Base-by-base conservation (phyloP, 2,329 filamentous ascomycete species). In the Beauveria sp. region DNA sequence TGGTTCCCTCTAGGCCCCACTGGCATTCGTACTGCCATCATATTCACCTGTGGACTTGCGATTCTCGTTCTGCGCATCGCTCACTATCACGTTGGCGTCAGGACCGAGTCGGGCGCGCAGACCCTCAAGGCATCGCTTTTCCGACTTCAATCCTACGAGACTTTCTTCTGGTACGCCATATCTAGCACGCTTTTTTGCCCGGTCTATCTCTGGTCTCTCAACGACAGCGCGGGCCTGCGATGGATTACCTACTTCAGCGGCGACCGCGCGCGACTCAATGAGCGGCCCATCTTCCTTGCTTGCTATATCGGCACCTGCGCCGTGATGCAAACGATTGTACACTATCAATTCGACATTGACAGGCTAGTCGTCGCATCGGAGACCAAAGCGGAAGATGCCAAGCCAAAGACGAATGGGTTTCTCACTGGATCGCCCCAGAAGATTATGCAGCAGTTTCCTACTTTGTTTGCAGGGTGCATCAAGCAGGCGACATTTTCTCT, bases 61-160 rank as follows among this genome's bases (percentile, higher is more conserved):
- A 82, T 97, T 66, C 90, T 96, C 75, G 82, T 96, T 67, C 83
- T 97, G 57, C 90, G 93, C 69, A 91, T 97, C 69, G 86, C 89
- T 50, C 88, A 93, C 72, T 86, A 92, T 74, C 91, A 93, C 70
- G 81, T 89, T 65, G 89, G 89, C 67, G 73, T 83, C 63, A 83
- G 89, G 20, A 88, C 89, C 45, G 78, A 80, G 62, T 91, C 89
- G 4, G 81, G 84, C 52, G 80, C 88, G 67, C 79, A 88, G 63
- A 88, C 85, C 8, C 81, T 93, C 60, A 75, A 75, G 60, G 79
- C 79, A 64, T 80, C 83, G 65, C 76, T 85, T 10, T 74, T 86
- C 26, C 84, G 80, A 22, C 74, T 85, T 42, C 80, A 85, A 63
- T 86, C 88, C 5, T 70, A 87, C 61, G 84, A 91, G 71, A 93